A percentile compares a stretch with the other conserved stretches of the same genome.
Evolutionary conservation across 225 moss, liverwort and hornwort species (phyloP).

Genomic region (Polytrichum commune): DNA sequence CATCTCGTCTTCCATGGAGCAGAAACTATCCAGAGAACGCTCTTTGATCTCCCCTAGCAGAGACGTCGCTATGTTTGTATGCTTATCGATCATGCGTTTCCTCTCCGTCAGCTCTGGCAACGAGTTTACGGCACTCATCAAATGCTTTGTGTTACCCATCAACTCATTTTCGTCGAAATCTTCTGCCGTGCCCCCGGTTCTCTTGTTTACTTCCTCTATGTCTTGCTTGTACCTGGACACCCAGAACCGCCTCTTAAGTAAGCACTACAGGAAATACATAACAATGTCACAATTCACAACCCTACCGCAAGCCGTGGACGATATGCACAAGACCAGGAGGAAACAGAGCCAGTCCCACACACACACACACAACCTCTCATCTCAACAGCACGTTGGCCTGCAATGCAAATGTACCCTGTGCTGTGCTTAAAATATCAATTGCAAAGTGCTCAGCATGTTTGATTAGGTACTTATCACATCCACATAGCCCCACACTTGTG

Average conservation of each 20-base stretch:
- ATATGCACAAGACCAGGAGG: no score
- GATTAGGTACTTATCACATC: background rate
- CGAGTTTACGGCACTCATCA: constrained; percentile 90
- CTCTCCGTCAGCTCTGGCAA: constrained; percentile 96
- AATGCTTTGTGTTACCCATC: constrained; percentile 87
- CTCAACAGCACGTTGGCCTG: no score
- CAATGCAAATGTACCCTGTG: no score
- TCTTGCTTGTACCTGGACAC: constrained; percentile 80
- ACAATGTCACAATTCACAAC: no score
- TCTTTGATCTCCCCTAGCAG: constrained; percentile 84
- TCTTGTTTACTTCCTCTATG: constrained; percentile 85
- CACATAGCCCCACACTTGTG: no score
- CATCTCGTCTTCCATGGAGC: constrained; percentile 85
- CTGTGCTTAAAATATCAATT: no score
- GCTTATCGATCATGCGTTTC: constrained; percentile 93
- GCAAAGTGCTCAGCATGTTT: no score
- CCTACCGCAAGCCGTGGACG: no score
- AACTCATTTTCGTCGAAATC: constrained; percentile 83
- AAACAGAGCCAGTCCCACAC: no score
- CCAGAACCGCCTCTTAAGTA: background rate
- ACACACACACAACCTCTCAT: no score
- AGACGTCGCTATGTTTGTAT: constrained; percentile 85
- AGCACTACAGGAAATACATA: no score
- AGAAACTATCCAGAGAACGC: constrained; percentile 80
- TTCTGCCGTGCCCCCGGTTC: constrained; percentile 68